These are phyloP conservation scores for Bacidia rubella DNA, from an alignment of 495 filamentous ascomycete species.

Conservation along the genomic window DNA sequence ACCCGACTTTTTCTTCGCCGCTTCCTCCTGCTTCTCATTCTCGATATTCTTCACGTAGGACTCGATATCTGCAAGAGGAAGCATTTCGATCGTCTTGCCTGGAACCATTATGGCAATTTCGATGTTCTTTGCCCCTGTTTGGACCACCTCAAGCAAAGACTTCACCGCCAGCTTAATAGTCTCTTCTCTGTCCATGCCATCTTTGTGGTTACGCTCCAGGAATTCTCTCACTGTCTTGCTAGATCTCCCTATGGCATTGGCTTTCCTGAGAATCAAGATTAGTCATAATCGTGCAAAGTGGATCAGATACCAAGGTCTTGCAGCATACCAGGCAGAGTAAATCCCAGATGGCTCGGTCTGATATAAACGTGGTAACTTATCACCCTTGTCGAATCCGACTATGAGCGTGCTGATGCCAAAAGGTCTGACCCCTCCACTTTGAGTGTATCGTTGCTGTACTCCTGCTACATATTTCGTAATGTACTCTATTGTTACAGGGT, in stretches of 20 bases:
- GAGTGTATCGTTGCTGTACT: slow-evolving; percentile 96
- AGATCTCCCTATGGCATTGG: slow-evolving; percentile 93
- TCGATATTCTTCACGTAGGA: slow-evolving; percentile 95
- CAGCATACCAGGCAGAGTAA: slow-evolving; percentile 83
- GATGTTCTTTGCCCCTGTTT: slow-evolving; percentile 98
- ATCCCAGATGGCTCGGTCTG: slow-evolving; percentile 98
- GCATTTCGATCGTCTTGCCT: slow-evolving; percentile 84
- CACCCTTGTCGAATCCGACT: slow-evolving; percentile 90
- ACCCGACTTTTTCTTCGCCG: slow-evolving; percentile 86
- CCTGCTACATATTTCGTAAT: slow-evolving; percentile 97
- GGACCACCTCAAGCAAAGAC: slow-evolving; percentile 92
- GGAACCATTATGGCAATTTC: slow-evolving; percentile 98
- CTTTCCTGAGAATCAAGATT: slow-evolving; percentile 60
- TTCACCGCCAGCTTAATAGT: slow-evolving; percentile 98
- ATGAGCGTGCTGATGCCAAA: slow-evolving; percentile 97
- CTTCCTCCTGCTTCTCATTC: slow-evolving; percentile 97
- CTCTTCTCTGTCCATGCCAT: slow-evolving; percentile 87
- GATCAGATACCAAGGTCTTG: background rate
- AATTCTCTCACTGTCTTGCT: slow-evolving; percentile 98
- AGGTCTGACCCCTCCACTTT: slow-evolving; percentile 91
- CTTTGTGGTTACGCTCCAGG: slow-evolving; percentile 94
- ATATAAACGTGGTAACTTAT: slow-evolving; percentile 74
- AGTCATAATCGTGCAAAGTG: slow-evolving; percentile 5
- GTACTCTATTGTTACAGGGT: slow-evolving; percentile 95
- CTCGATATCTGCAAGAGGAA: slow-evolving; percentile 91